These are phyloP conservation scores for Candida peoriensis DNA, from an alignment of 805 yeast species.

Conservation along the genomic window DNA sequence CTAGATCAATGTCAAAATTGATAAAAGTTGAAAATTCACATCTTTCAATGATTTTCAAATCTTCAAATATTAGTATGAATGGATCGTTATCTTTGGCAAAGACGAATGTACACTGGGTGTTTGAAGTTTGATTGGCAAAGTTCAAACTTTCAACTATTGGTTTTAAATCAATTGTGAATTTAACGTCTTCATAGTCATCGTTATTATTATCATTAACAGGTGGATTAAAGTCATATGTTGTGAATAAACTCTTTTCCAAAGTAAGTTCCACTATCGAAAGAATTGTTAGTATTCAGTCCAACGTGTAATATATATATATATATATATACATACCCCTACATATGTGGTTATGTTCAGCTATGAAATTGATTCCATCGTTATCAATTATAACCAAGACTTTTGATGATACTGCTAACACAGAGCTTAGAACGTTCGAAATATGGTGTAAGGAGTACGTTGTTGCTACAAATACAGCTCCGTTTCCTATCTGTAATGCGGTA, in stretches of 20 bases:
- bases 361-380: conserved; percentile 46
- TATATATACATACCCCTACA: no score
- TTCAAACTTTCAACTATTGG: conserved; percentile 48
- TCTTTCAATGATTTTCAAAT: conserved; percentile 44
- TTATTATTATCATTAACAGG: conserved; percentile 16
- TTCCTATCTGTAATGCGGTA: no score
- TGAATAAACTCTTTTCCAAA: conserved; percentile 32
- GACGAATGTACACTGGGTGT: conserved; percentile 43
- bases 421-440: conserved; percentile 38
- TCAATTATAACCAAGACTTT: conserved; percentile 41
- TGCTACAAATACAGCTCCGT: no score
- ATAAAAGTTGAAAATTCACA: conserved; percentile 50
- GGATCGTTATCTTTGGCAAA: conserved; percentile 48
- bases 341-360: conserved; percentile 41
- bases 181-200: no score
- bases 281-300: not conserved
- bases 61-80: conserved; percentile 52
- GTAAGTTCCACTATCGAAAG: conserved; percentile 27
- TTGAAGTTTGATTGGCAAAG: conserved; percentile 29
- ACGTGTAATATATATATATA: no score
- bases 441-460: conserved; percentile 42
- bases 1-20: conserved; percentile 13
- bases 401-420: conserved; percentile 36
- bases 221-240: conserved; percentile 24
- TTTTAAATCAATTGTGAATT: conserved; percentile 38